Evolutionary conservation across 208 protist genomes (phyloP), one percentile per base, ranked within the genome.

Genomic region (Acanthamoeba lenticulata): DNA sequence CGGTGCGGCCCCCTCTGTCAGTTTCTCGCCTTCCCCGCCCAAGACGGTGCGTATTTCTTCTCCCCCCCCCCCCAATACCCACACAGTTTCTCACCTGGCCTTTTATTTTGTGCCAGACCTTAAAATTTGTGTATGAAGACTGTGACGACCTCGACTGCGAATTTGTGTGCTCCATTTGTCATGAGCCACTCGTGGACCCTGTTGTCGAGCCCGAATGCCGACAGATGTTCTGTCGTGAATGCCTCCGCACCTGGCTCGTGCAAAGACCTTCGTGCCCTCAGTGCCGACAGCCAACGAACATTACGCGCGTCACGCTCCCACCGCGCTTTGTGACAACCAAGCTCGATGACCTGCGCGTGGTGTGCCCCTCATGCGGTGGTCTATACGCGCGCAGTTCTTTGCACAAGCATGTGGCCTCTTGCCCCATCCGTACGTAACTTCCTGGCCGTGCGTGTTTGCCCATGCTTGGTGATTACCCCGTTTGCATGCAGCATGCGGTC

Each of bases 191-290:
- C 11, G 77, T 86, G 36, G 77, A 86, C 44, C 77, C 69, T 81
- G 69, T 81, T 27, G 69, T 81, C 36, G 69, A 81, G 36, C 69
- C 69, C 27, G 19, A 13, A 42, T 86, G 77, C 44, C 40, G 77
- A 4, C 40, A 42, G n/a, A 86, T 86, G 77, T 86, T 55, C 44
- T 86, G 77, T 27, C 77, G 40, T 52, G 44, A 44, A 24, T 86
- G 77, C 77, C 36, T 86, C 77, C 9, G 13, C 40, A 38, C 21
- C n/a, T 74, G 65, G 65, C 34, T 74, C 77, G n/a, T 7, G 5
- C 6, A n/a, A 11, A 57, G 15, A 5, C n/a, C 13, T 4, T 52
- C 13, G 40, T 86, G 77, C 44, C 77, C 77, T n/a, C 77, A 55
- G 6, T 86, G 77, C 32, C 44, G 77, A 5, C 27, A 24, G 32